These are phyloP conservation scores for Strobilomyces echinocephalus DNA, from an alignment of 768 basidiomycete species.

Conservation along the genomic window DNA sequence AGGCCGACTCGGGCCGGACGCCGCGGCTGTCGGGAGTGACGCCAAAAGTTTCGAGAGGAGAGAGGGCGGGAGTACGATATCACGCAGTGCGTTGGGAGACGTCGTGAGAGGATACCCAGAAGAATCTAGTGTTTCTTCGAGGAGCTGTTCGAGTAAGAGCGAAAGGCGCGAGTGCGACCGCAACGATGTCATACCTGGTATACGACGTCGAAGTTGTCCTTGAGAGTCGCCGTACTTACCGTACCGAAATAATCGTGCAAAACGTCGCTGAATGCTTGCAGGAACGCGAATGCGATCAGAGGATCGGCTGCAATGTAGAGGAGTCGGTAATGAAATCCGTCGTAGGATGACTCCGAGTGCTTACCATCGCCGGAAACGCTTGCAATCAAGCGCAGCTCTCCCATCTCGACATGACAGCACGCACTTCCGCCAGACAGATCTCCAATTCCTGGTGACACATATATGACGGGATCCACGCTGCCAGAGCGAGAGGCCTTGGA, in stretches of 20 bases:
- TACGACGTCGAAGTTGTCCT: slow-evolving; percentile 92
- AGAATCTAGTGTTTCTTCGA: slow-evolving; percentile 93
- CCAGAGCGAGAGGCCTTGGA: slow-evolving; percentile 48
- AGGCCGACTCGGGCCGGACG: slow-evolving; percentile 25
- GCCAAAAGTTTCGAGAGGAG: slow-evolving; percentile 69
- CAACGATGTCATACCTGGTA: slow-evolving; percentile 62
- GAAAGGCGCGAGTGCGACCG: not conserved
- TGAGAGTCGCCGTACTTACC: slow-evolving; percentile 73
- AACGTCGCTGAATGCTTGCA: slow-evolving; percentile 81
- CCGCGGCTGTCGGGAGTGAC: slow-evolving; percentile 25
- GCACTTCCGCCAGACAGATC: slow-evolving; percentile 51
- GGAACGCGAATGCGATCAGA: slow-evolving; percentile 81
- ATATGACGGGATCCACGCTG: slow-evolving; percentile 72
- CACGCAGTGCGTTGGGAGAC: slow-evolving; percentile 81
- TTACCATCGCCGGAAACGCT: slow-evolving; percentile 82
- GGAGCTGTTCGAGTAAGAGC: slow-evolving; percentile 47
- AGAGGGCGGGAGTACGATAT: slow-evolving; percentile 90
- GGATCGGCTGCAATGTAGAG: slow-evolving; percentile 64
- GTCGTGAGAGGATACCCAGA: slow-evolving; percentile 92
- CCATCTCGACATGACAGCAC: slow-evolving; percentile 76
- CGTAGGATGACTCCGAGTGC: not conserved
- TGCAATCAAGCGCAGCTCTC: slow-evolving; percentile 72
- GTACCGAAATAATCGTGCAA: slow-evolving; percentile 83
- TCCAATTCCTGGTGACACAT: slow-evolving; percentile 45
- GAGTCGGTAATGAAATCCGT: not conserved